Conservation (phyloP, 1,284 basidiomycete species). For the Naganishia sp. region DNA sequence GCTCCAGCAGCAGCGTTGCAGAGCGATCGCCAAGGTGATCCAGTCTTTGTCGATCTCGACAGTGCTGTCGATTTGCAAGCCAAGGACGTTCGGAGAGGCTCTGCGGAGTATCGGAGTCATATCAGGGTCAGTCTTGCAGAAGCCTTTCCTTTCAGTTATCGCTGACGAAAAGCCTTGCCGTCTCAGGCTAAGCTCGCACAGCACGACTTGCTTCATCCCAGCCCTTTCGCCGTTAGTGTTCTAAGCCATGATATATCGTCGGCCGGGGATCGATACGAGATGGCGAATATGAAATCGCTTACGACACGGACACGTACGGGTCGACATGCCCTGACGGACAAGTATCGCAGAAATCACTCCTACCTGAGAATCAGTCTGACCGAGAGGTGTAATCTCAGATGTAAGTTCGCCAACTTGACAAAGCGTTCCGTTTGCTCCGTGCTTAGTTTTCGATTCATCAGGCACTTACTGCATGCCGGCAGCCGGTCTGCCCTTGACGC, state of each 20-base stretch:
- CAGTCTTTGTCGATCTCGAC: constrained; percentile 9
- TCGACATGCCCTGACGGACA: constrained; percentile 55
- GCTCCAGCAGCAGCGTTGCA: background rate
- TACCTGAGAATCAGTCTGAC: constrained; percentile 84
- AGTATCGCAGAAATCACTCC: constrained; percentile 69
- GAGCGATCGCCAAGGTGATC: background rate
- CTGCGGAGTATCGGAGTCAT: constrained; percentile 15
- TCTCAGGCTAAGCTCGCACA: constrained; percentile 29
- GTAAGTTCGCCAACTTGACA: constrained; percentile 54
- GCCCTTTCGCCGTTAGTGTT: constrained; percentile 8
- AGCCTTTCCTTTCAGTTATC: background rate
- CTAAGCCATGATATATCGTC: too few species aligned
- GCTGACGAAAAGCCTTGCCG: background rate
- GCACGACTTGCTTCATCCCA: constrained; percentile 29
- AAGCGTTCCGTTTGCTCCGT: background rate
- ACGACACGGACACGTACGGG: constrained; percentile 5
- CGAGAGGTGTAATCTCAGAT: constrained; percentile 82
- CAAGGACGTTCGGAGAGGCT: constrained; percentile 9
- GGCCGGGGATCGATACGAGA: too few species aligned
- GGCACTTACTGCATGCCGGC: constrained; percentile 90
- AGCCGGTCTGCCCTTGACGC: constrained; percentile 75
- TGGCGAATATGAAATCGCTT: background rate
- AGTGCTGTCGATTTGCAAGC: constrained; percentile 7
- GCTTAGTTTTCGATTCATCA: constrained; percentile 43
- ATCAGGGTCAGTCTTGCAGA: constrained; percentile 9